Conservation (phyloP, 495 filamentous ascomycete genomes). For the Trichoderma gamsii region DNA sequence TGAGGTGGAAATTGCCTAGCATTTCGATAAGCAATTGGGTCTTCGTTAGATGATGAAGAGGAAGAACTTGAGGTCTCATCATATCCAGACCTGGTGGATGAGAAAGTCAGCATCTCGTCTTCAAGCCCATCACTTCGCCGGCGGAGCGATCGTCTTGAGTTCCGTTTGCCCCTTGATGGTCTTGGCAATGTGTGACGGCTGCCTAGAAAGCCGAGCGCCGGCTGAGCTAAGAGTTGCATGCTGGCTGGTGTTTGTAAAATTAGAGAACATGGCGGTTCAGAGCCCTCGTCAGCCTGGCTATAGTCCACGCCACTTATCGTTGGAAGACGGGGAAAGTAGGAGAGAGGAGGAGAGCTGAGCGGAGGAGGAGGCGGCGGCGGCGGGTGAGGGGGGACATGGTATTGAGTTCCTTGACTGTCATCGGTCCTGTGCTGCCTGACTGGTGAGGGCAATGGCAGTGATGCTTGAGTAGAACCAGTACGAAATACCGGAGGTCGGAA, state of each 20-base stretch:
- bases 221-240: background rate
- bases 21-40: slow-evolving; percentile 3
- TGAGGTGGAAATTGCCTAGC: slow-evolving; percentile 7
- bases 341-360: background rate
- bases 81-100: background rate
- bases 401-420: background rate
- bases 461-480: background rate
- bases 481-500: background rate
- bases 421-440: background rate
- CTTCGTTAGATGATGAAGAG: slow-evolving; percentile 3
- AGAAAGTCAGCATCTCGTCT: slow-evolving; percentile 1
- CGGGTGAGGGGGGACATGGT: background rate
- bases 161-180: background rate
- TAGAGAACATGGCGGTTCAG: background rate
- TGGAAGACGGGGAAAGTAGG: background rate
- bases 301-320: background rate
- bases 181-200: background rate
- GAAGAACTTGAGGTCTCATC: slow-evolving; percentile 2
- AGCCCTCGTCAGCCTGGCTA: background rate
- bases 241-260: background rate
- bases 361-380: background rate
- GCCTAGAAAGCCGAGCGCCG: background rate
- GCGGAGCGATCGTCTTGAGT: background rate
- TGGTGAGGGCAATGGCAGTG: background rate
- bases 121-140: slow-evolving; percentile 1